phyloP scores from a whole-genome alignment of 2,329 filamentous ascomycete genomes.

The Pyricularia sp. region DNA sequence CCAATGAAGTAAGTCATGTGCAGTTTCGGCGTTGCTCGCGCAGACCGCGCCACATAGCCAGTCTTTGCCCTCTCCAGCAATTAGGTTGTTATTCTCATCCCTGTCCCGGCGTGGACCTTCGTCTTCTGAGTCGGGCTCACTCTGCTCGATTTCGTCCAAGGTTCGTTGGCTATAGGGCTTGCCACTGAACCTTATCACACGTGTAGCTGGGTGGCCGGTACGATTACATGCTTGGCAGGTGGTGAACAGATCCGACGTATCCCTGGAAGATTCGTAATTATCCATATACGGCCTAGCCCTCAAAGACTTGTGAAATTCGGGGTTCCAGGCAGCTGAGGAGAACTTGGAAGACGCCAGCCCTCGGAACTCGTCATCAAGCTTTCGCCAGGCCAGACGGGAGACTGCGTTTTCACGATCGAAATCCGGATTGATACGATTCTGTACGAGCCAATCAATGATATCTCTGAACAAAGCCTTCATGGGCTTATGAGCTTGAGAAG shows the following conservation, averaged over 20 bases:
- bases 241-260: slow-evolving; percentile 12
- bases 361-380: slow-evolving; percentile 61
- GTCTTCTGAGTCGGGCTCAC: slow-evolving; percentile 11
- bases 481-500: slow-evolving; percentile 54
- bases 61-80: slow-evolving; percentile 25
- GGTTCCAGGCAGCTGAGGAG: slow-evolving; percentile 60
- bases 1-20: slow-evolving; percentile 69
- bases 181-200: slow-evolving; percentile 52
- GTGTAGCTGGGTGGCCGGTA: slow-evolving; percentile 57
- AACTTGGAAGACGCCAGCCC: slow-evolving; percentile 64
- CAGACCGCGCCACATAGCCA: slow-evolving; percentile 31
- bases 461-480: slow-evolving; percentile 64
- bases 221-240: slow-evolving; percentile 65
- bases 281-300: slow-evolving; percentile 55
- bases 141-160: slow-evolving; percentile 50
- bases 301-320: slow-evolving; percentile 56
- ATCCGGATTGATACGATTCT: slow-evolving; percentile 65
- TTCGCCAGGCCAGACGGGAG: slow-evolving; percentile 60
- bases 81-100: slow-evolving; percentile 25
- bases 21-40: slow-evolving; percentile 49
- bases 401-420: slow-evolving; percentile 54
- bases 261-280: slow-evolving; percentile 20
- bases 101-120: slow-evolving; percentile 15
- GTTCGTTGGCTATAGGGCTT: slow-evolving; percentile 56
- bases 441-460: slow-evolving; percentile 72